Evolutionary conservation across 495 filamentous ascomycete genomes (phyloP).

Genomic region (Hypoxylon lienhwacheense): DNA sequence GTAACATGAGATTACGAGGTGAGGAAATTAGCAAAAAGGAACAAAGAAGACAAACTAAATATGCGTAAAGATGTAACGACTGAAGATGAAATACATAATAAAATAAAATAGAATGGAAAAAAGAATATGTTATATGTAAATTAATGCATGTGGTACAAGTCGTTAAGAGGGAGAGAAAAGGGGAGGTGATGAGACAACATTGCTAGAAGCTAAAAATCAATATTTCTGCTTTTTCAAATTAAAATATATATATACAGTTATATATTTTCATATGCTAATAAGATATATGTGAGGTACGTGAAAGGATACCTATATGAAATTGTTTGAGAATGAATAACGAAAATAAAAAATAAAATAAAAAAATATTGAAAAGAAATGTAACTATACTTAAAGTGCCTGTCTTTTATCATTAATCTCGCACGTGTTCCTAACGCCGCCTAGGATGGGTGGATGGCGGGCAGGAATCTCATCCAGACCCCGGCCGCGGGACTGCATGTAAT

Average conservation of each 20-base stretch:
- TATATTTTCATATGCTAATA: too few species aligned
- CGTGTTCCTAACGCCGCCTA: conserved; percentile 24
- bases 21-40: not conserved
- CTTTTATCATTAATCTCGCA: conserved; percentile 22
- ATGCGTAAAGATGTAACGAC: conserved; percentile 25
- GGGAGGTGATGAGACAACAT: conserved; percentile 31
- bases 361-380: conserved; percentile 6
- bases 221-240: too few species aligned
- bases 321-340: too few species aligned
- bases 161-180: conserved; percentile 18
- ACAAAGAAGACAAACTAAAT: conserved; percentile 1
- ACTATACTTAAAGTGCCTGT: not conserved
- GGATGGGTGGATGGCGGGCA: conserved; percentile 29
- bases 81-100: conserved; percentile 20
- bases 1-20: conserved; percentile 11
- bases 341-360: too few species aligned
- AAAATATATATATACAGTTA: too few species aligned
- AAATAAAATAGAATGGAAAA: conserved; percentile 6
- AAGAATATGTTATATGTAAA: conserved; percentile 6
- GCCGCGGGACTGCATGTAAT: conserved; percentile 31
- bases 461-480: conserved; percentile 18
- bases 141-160: too few species aligned
- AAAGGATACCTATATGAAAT: too few species aligned
- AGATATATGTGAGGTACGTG: too few species aligned
- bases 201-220: conserved; percentile 24